Base-by-base conservation (phyloP, 805 yeast species). In the Debaryomyces tyrocola region DNA sequence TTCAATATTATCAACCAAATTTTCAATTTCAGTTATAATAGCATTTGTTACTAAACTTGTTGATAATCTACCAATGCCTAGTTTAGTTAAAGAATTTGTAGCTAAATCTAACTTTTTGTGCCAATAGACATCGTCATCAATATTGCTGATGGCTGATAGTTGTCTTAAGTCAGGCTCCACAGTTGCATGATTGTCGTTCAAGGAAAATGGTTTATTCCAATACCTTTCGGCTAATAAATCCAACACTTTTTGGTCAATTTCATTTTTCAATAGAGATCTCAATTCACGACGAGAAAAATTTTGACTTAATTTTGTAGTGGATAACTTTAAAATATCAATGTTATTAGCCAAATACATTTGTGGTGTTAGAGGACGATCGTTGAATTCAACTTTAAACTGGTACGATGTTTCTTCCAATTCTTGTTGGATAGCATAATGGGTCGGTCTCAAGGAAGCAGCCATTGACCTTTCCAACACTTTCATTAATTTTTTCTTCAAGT, bases 401-500 rank as follows among this genome's bases (percentile, higher is more conserved):
- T 94, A 94, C 1, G 94, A 73, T 0, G 97, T 82, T 58, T 95
- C 99, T 63, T 95, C 99, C 37, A 91, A 77, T 64, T 94, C 99
- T 59, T 83, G 91, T 50, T 87, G 88, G 43, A 94, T 92, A 6
- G 91, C 77, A 39, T 79, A 75, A 44, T 90, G 89, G 11, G 97
- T 90, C 20, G 99, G 98, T 52, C 83, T 84, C 46, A 94, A 74
- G 1, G 95, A 87, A 43, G 79, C 78, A 1, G 96, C 88, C 97
- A 94, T 92, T 5, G 97, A 87, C 50, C 78, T 82, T 59, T 94
- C 99, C 55, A 94, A 75, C 8, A 92, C 94, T 49, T 78, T 81
- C 78, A 92, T 91, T 55, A 94, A 77, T 64, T 87, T 90, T 56
- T 78, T 82, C 62, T 91, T 85, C 60, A 94, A 74, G 21, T 77